Base-by-base conservation (phyloP, 2,329 filamentous ascomycete genomes). In the Trichoderma lentiforme region DNA sequence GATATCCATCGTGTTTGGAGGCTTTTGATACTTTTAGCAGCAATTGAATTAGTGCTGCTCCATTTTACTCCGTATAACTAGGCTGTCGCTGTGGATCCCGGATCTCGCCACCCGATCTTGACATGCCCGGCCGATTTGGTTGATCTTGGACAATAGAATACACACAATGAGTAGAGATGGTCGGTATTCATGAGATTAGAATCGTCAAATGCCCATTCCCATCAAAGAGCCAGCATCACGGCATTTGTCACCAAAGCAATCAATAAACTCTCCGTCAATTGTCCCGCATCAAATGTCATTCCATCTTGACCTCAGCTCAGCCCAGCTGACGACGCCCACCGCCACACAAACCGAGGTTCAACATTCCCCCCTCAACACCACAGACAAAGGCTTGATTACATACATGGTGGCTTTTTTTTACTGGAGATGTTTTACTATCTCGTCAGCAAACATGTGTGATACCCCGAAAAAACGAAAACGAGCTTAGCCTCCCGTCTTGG, bases 61-160 rank as follows among this genome's bases (percentile, higher is more conserved):
- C 61, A 64, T 30, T 64, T 21, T 53, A 65, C 43, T 67, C 64
- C 64, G 32, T 67, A 53, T 14, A 34, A 53, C 47, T 68, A 34
- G 32, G 51, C 65, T 60, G 26, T 60, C 56, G 36, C 53, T 21
- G 65, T 68, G 65, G 65, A 68, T 68, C 65, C 65, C 65, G 65
- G 65, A 60, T 68, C 26, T 68, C 65, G 65, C 65, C 57, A 58
- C n/a, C 56, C 32, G 56, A 51, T 58, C 53, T 65, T 47, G 39
- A 28, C 39, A 30, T 34, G 21, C 11, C n/a, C 32, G 64, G 34
- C 51, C 21, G 4, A 30, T 47, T 28, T 30, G 57, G 21, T 26
- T 43, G 3, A 53, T 53, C 11, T 53, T 14, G 47, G n/a, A 21
- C 47, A 7, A 14, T 2, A 12, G 47, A 3, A 51, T 51, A 21